A percentile compares a stretch with the other conserved stretches of the same genome.
These are phyloP conservation scores for Pseudofabraea citricarpa DNA, from an alignment of 2,329 filamentous ascomycete species.

Conservation along the genomic window DNA sequence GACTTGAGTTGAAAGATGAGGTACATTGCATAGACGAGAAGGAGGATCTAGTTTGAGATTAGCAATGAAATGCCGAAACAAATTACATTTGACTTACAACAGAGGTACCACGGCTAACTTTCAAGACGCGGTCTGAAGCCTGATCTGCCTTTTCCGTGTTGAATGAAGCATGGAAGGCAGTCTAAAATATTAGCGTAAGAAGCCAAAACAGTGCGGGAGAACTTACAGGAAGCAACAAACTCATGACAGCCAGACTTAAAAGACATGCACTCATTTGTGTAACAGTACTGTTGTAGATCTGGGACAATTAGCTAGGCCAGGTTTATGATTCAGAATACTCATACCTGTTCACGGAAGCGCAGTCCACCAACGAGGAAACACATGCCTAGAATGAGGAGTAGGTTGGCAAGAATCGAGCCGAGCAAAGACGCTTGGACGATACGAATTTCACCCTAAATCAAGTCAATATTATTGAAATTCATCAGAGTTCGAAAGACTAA, in stretches of 20 bases:
- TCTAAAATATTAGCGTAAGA: slow-evolving; percentile 38
- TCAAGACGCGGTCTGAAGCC: slow-evolving; percentile 69
- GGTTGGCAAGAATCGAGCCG: slow-evolving; percentile 83
- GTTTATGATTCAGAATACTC: slow-evolving; percentile 11
- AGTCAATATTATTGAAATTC: slow-evolving; percentile 17
- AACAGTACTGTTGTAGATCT: slow-evolving; percentile 92
- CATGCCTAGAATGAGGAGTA: slow-evolving; percentile 89
- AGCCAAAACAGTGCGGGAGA: background rate
- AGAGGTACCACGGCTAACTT: slow-evolving; percentile 86
- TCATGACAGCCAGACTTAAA: slow-evolving; percentile 85
- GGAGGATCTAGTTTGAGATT: slow-evolving; percentile 50
- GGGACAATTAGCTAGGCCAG: slow-evolving; percentile 7
- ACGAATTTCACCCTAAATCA: slow-evolving; percentile 67
- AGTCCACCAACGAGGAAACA: slow-evolving; percentile 82
- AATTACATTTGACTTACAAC: slow-evolving; percentile 51
- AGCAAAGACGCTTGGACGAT: slow-evolving; percentile 89
- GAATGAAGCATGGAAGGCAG: slow-evolving; percentile 90
- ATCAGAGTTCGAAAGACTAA: slow-evolving; percentile 21
- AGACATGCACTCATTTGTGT: slow-evolving; percentile 96
- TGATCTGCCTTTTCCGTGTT: slow-evolving; percentile 40
- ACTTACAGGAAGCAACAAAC: slow-evolving; percentile 73
- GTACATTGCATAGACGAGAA: slow-evolving; percentile 79
- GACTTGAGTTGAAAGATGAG: slow-evolving; percentile 89
- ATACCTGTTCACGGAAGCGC: slow-evolving; percentile 78
- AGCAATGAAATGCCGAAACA: slow-evolving; percentile 2